Base-by-base conservation (phyloP, 306 rosid genomes). In the Inga oerstediana region DNA sequence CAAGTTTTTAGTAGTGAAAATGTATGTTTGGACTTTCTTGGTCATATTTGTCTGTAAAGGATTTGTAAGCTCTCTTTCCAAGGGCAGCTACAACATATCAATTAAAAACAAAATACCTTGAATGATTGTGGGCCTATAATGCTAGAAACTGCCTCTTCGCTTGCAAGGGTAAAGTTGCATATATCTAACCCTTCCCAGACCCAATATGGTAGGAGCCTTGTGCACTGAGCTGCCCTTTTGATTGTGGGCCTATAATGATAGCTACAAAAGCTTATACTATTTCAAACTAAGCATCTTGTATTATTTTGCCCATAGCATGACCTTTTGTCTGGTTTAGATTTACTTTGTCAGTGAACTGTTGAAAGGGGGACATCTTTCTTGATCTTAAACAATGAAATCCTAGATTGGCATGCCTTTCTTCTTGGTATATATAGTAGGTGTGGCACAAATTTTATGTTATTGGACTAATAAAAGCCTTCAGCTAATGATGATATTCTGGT, bases 381-480 rank as follows among this genome's bases (percentile, higher is more conserved):
- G 83, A 56, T 49, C 46, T 51, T 11, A 49, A 72, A 44, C 62
- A 10, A 16, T 39, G 54, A 67, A 80, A 71, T 43, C 35, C 3
- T 58, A 30, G 45, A 22, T 74, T 79, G 65, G 9, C 73, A 67
- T 78, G 80, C 78, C 30, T 65, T n/a, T 77, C 43, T 78, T 75
- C 16, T 32, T 7, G n/a, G 71, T 14, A 65, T 14, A 65, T 65
- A 15, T 65, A 41, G 76, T 13, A 67, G n/a, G 72, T 9, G 66
- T 30, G 51, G 65, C 65, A 67, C 54, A 74, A 68, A 35, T 82
- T 68, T 76, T 75, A 67, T 67, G 61, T 22, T 19, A 4, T 71
- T 80, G 37, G 24, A 11, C 20, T 27, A 43, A 52, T 27, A 44
- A 58, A 32, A 30, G 39, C 43, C 45, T 62, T 62, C 4, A 48